A percentile compares a stretch with the other conserved stretches of the same genome.
Conservation (phyloP, 495 filamentous ascomycete genomes). For the Neurospora terricola region DNA sequence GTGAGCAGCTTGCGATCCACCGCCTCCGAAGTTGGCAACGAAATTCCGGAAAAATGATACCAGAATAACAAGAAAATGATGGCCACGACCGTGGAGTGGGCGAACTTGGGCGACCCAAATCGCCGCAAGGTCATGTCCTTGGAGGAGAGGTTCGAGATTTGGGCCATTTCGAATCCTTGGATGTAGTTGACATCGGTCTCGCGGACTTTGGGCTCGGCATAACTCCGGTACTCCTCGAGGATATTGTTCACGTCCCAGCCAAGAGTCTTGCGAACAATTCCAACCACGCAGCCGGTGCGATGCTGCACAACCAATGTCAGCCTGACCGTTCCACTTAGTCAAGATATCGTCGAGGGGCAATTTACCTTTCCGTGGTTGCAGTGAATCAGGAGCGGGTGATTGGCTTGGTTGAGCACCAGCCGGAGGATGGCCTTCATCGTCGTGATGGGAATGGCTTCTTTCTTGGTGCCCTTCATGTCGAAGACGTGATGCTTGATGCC, state of each 20-base stretch:
- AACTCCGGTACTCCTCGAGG: conserved; percentile 56
- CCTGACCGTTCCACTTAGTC: not conserved
- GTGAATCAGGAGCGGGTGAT: conserved; percentile 72
- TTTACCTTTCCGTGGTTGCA: conserved; percentile 81
- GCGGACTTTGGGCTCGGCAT: conserved; percentile 53
- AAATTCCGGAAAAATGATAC: conserved; percentile 12
- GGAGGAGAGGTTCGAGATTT: conserved; percentile 17
- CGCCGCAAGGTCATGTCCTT: conserved; percentile 1
- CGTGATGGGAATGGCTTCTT: conserved; percentile 47
- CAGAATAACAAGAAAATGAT: conserved; percentile 18
- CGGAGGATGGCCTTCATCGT: conserved; percentile 54
- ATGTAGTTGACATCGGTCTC: conserved; percentile 44
- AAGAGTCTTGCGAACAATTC: conserved; percentile 53
- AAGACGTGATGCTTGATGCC: conserved; percentile 60
- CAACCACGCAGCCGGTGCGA: conserved; percentile 74
- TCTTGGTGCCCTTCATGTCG: conserved; percentile 70
- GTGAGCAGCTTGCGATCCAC: conserved; percentile 2
- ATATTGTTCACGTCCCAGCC: conserved; percentile 49
- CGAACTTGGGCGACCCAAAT: conserved; percentile 15
- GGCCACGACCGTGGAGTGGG: conserved; percentile 16
- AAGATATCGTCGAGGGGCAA: not conserved
- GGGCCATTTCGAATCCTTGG: conserved; percentile 24
- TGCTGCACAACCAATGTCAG: conserved; percentile 41
- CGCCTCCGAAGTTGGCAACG: conserved; percentile 1
- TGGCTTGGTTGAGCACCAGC: conserved; percentile 52